phyloP scores from a whole-genome alignment of 257 asterid genomes.

The Voacanga thouarsii region DNA sequence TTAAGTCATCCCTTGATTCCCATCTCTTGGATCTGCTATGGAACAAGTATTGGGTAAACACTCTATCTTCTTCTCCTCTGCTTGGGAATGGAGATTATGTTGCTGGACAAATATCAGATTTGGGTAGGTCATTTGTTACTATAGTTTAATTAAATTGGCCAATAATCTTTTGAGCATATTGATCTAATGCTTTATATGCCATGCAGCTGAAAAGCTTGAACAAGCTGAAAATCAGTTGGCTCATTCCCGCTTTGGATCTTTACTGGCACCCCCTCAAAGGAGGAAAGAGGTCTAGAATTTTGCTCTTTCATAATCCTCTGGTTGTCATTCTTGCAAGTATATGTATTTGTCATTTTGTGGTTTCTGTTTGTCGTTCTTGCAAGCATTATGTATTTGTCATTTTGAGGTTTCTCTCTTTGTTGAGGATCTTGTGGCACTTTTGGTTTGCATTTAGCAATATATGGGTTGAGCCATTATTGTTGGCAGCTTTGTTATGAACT shows the following conservation, averaged over 20 bases:
- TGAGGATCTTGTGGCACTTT: not conserved
- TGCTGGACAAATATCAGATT: slow-evolving; percentile 96
- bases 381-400: not conserved
- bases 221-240: slow-evolving; percentile 94
- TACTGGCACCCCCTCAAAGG: slow-evolving; percentile 66
- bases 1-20: slow-evolving; percentile 86
- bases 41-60: slow-evolving; percentile 99
- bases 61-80: slow-evolving; percentile 96
- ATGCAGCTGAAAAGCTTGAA: slow-evolving; percentile 93
- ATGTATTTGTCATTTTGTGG: not conserved
- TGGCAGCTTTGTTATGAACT: not conserved
- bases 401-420: not conserved
- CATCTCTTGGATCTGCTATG: slow-evolving; percentile 92
- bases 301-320: not conserved
- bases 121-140: slow-evolving; percentile 46
- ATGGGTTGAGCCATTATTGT: not conserved
- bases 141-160: not conserved
- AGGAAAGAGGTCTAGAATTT: slow-evolving; percentile 73
- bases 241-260: slow-evolving; percentile 80
- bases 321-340: not conserved
- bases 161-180: not conserved
- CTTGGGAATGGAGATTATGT: slow-evolving; percentile 98
- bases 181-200: slow-evolving; percentile 16
- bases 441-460: not conserved
- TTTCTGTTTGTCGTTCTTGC: not conserved